These are phyloP conservation scores for Rhodotorula sp. DNA, from an alignment of 1,284 basidiomycete species.

Conservation along the genomic window DNA sequence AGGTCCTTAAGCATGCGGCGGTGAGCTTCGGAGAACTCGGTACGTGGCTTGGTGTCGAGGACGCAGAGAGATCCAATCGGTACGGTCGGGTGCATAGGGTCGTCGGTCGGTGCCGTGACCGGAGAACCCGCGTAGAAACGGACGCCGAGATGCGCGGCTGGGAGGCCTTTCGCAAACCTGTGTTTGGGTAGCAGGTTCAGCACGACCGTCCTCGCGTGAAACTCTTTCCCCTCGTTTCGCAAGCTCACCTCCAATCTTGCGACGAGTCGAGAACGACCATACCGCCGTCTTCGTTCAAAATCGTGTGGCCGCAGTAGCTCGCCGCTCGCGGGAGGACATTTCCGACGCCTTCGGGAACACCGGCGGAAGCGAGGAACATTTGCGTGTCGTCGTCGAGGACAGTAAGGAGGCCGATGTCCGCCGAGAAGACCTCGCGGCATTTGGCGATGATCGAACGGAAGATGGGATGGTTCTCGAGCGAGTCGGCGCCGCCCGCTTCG, in stretches of 20 bases:
- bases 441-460: conserved; percentile 43
- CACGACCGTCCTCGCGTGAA: too few relatives aligned
- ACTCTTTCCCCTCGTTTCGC: not conserved
- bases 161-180: conserved; percentile 1
- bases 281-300: conserved; percentile 39
- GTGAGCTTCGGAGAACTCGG: conserved; percentile 40
- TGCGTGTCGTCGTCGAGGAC: conserved; percentile 45
- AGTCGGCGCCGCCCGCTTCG: not conserved
- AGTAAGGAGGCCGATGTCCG: conserved; percentile 40
- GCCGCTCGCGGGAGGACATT: conserved; percentile 35
- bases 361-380: conserved; percentile 44
- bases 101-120: conserved; percentile 36
- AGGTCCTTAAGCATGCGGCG: conserved; percentile 41
- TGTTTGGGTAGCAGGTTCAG: not conserved
- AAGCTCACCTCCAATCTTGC: conserved; percentile 40
- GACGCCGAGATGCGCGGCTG: conserved; percentile 20
- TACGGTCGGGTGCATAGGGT: conserved; percentile 26
- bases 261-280: conserved; percentile 39
- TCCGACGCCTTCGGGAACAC: conserved; percentile 37
- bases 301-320: conserved; percentile 41
- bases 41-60: conserved; percentile 43
- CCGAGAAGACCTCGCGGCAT: conserved; percentile 40
- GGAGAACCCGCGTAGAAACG: conserved; percentile 28
- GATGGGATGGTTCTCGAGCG: conserved; percentile 28
- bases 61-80: conserved; percentile 46